Evolutionary conservation across 2,329 filamentous ascomycete species (phyloP), one percentile per base, ranked within the genome.

Genomic region (Elsinoe perseae): DNA sequence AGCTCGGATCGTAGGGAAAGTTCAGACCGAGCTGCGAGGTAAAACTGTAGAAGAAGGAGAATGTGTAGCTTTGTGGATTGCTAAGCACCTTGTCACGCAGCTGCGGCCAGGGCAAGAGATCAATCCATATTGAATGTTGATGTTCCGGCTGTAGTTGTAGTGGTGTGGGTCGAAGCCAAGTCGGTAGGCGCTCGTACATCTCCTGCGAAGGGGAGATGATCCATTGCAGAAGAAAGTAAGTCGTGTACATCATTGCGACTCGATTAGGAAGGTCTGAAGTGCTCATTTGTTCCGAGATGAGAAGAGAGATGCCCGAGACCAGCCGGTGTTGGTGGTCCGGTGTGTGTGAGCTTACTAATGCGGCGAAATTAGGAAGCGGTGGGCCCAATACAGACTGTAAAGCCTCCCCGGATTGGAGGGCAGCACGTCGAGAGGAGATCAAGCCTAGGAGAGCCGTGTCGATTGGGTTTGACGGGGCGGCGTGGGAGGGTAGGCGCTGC

Each of bases 171-270:
- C 78, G 79, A 36, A 84, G 73, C 82, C 86, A 95, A 3, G 82
- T 76, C 0, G 90, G 89, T 9, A 95, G 72, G 3, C 86, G 79
- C 21, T 89, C 81, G 69, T 87, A 91, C 71, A 90, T 95, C 62
- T 90, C 85, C 59, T 79, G 78, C 0, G 87, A 88, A 0, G 89
- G 89, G 25, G 81, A 81, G 57, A 95, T 86, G 67, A 89, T 84
- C 88, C 90, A 95, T 40, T 74, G 71, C 84, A 93, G 89, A 61
- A 90, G 68, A 28, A 91, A 78, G 70, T 95, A 95, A 87, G 95
- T 95, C 66, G 86, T 75, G 68, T 91, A 95, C 6, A 95, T 77
- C 5, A 89, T 82, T 7, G 86, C 89, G 0, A 95, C 82, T 64
- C 87, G 85, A 70, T 95, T 89, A 0, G 90, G 89, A 0, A 95